phyloP scores from a whole-genome alignment of 1,139 yeast genomes.

The Lodderomyces jiufengensis region DNA sequence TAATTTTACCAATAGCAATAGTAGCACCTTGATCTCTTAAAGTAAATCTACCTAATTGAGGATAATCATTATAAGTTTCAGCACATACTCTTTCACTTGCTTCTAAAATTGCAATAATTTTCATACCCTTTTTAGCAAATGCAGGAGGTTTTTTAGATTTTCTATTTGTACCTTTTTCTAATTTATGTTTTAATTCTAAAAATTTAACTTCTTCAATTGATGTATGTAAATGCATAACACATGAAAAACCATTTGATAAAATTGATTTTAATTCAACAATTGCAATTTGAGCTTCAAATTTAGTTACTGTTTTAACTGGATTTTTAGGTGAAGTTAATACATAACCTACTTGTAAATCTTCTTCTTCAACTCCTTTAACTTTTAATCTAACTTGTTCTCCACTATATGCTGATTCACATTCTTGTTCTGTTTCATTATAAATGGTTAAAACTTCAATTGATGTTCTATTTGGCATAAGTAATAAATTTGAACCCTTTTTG shows the following conservation, averaged over 20 bases:
- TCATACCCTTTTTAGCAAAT: constrained; percentile 98
- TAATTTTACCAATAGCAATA: constrained; percentile 96
- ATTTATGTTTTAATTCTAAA: constrained; percentile 79
- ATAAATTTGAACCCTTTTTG: constrained; percentile 68
- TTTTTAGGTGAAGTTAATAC: constrained; percentile 80
- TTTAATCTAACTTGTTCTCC: constrained; percentile 97
- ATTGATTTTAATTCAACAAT: constrained; percentile 94
- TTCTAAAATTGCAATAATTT: constrained; percentile 89
- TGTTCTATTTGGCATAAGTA: constrained; percentile 90
- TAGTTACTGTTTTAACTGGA: constrained; percentile 89
- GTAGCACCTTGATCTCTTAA: constrained; percentile 98
- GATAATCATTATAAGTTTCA: constrained; percentile 87
- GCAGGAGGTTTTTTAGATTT: constrained; percentile 96
- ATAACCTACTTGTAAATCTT: constrained; percentile 87
- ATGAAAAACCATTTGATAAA: constrained; percentile 90
- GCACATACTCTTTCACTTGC: constrained; percentile 84
- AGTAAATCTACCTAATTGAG: constrained; percentile 96
- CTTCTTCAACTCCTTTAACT: constrained; percentile 95
- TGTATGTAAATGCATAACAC: constrained; percentile 98
- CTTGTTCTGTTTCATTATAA: constrained; percentile 93
- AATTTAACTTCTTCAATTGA: constrained; percentile 94
- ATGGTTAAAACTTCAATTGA: constrained; percentile 81
- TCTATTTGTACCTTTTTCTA: constrained; percentile 96
- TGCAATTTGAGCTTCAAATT: constrained; percentile 94
- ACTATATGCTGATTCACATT: constrained; percentile 83